These are phyloP conservation scores for Fraxinus baroniana DNA, from an alignment of 305 asterid species.

Conservation along the genomic window DNA sequence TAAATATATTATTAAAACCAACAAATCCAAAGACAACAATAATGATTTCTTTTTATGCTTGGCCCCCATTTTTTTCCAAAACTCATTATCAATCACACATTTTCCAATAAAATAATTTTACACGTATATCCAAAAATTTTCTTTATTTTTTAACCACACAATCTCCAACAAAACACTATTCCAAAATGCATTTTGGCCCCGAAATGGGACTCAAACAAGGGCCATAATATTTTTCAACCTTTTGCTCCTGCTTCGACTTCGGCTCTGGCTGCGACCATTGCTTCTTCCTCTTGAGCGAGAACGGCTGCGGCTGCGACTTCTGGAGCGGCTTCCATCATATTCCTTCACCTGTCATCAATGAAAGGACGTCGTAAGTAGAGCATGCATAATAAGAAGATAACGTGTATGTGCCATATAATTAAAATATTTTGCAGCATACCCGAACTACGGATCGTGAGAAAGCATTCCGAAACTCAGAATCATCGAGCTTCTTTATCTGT, in stretches of 20 bases:
- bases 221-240: slow-evolving; percentile 40
- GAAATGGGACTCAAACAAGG: not conserved
- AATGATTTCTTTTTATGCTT: not conserved
- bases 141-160: no score
- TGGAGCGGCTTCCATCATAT: slow-evolving; percentile 70
- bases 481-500: slow-evolving; percentile 93
- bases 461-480: slow-evolving; percentile 91
- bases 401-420: not conserved
- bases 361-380: not conserved
- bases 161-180: not conserved
- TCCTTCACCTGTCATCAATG: slow-evolving; percentile 68
- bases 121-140: not conserved
- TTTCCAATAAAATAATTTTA: not conserved
- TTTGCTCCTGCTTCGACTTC: slow-evolving; percentile 91
- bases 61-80: not conserved
- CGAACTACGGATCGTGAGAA: slow-evolving; percentile 73
- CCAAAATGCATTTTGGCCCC: not conserved
- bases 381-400: not conserved
- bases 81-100: not conserved
- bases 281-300: slow-evolving; percentile 69
- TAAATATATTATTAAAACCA: not conserved
- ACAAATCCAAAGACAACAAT: not conserved
- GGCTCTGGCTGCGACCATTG: slow-evolving; percentile 71
- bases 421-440: slow-evolving; percentile 43
- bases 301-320: slow-evolving; percentile 59